phyloP scores from a whole-genome alignment of 1,284 basidiomycete genomes.

The Psilocybe mexicana region DNA sequence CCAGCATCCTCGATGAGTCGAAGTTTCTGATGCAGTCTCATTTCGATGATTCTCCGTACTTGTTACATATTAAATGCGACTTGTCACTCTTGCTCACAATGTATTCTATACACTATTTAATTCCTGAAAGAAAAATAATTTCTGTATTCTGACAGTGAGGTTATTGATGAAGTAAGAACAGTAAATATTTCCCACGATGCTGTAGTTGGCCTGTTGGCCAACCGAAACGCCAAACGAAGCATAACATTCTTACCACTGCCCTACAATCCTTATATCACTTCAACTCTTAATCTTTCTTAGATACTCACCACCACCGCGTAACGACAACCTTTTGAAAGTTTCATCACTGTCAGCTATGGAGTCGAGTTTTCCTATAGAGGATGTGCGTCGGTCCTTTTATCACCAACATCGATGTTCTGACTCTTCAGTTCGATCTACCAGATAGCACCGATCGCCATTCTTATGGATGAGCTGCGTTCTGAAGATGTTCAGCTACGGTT shows the following conservation, averaged over 20 bases:
- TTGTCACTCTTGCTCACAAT: too few relatives aligned
- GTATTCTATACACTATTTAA: too few relatives aligned
- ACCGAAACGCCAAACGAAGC: slow-evolving; percentile 17
- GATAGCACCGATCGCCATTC: slow-evolving; percentile 85
- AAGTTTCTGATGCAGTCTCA: too few relatives aligned
- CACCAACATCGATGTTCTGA: slow-evolving; percentile 18
- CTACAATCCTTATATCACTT: slow-evolving; percentile 13
- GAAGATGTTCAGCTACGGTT: slow-evolving; percentile 95
- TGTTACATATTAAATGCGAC: too few relatives aligned
- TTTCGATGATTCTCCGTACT: too few relatives aligned
- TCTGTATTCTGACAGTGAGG: neutral
- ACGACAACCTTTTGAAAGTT: neutral
- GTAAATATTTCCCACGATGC: slow-evolving; percentile 4
- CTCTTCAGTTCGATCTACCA: slow-evolving; percentile 30
- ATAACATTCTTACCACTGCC: slow-evolving; percentile 18
- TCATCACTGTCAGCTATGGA: slow-evolving; percentile 50
- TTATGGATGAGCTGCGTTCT: slow-evolving; percentile 94
- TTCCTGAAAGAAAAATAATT: neutral
- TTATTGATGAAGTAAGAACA: neutral
- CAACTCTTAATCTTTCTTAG: slow-evolving; percentile 9
- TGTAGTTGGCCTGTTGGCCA: neutral
- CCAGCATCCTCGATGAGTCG: too few relatives aligned
- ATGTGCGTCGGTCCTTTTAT: slow-evolving; percentile 33
- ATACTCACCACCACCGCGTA: slow-evolving; percentile 6
- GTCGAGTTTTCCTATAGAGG: slow-evolving; percentile 55